Evolutionary conservation across 495 filamentous ascomycete genomes (phyloP), one percentile per base, ranked within the genome.

Genomic region (Aspergillus steynii): DNA sequence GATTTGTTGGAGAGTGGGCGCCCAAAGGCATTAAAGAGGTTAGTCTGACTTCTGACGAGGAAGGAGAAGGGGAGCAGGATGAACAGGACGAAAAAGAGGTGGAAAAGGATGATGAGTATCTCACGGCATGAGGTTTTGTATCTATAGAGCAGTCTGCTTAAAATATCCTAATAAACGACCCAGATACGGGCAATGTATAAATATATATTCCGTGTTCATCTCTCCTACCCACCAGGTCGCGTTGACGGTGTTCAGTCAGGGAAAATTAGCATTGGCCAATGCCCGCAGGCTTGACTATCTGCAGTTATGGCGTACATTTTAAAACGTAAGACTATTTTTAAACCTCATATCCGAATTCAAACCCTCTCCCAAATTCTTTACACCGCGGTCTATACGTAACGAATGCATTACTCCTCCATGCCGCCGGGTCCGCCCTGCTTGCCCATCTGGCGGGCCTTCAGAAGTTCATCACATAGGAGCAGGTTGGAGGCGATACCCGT

Each of bases 391-490:
- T 62, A 51, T 73, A 63, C 65, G 58, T 65, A 58, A 65, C 52
- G 56, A 59, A 65, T 58, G 60, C 65, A 70, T 78, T 75, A 79
- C 68, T 80, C 75, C 47, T 81, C 79, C 77, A 74, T 76, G 58
- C 71, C 75, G 54, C 70, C 77, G 60, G 78, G 78, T 55, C 75
- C 77, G 55, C 75, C 66, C 52, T 67, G 62, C 67, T 68, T 76
- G 61, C 77, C 88, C 94, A 98, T 98, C 78, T 98, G 96, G 71
- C 95, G 83, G 55, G 95, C 95, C 82, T 99, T 99, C 59, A 99
- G 79, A 75, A 99, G 82, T 81, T 99, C 95, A 67, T 99, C 95
- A 65, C 96, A 98, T 26, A 99, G 84, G 62, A 99, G 81, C 27
- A 99, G 84, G 77, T 99, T 99, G 14, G 89, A 90, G 20, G 95